Conservation (phyloP, 768 basidiomycete genomes). For the Suillus brevipes region DNA sequence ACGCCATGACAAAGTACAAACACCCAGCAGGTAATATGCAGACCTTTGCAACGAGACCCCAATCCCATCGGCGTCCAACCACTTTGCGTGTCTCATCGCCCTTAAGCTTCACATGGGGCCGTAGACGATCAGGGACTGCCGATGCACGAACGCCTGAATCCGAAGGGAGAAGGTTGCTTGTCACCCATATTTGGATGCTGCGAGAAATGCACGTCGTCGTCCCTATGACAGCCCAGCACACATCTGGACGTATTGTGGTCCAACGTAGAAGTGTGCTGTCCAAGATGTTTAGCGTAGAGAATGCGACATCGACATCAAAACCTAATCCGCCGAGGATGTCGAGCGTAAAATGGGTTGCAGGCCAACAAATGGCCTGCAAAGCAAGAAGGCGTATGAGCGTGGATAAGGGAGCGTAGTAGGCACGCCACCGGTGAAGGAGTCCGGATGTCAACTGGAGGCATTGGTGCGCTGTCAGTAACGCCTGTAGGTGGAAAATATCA, state of each 20-base stretch:
- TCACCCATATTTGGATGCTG: constrained; percentile 93
- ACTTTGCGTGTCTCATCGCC: constrained; percentile 23
- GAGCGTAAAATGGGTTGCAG: constrained; percentile 85
- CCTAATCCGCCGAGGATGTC: constrained; percentile 56
- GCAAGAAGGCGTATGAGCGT: constrained; percentile 91
- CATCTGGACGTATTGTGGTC: constrained; percentile 69
- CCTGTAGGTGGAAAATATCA: constrained; percentile 42
- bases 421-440: constrained; percentile 84
- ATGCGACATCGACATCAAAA: constrained; percentile 12
- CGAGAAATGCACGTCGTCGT: constrained; percentile 84
- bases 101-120: constrained; percentile 23
- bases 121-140: constrained; percentile 21
- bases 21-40: constrained; percentile 75
- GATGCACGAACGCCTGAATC: constrained; percentile 10
- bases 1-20: constrained; percentile 80
- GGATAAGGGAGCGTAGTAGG: constrained; percentile 86
- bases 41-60: constrained; percentile 66
- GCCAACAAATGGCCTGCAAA: constrained; percentile 96
- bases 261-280: constrained; percentile 33
- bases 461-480: constrained; percentile 84
- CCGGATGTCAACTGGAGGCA: constrained; percentile 88
- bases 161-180: constrained; percentile 67
- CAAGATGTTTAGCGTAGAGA: constrained; percentile 17
- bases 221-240: constrained; percentile 88
- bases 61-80: constrained; percentile 75